Conservation (phyloP, 2,329 filamentous ascomycete genomes). For the Biscogniauxia sp. region DNA sequence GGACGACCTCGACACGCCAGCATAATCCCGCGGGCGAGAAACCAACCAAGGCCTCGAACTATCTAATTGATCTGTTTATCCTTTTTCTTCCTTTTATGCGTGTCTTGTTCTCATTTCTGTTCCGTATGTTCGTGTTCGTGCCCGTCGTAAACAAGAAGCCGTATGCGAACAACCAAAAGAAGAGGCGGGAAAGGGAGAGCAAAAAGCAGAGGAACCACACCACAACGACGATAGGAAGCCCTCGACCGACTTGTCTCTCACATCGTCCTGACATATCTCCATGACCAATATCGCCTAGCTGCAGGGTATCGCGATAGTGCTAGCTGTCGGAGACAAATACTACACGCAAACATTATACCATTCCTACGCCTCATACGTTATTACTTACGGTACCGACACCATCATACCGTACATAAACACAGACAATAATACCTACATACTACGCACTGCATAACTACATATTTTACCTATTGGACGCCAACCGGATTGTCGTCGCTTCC, state of each 20-base stretch:
- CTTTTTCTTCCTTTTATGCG: no score
- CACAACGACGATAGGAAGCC: background rate
- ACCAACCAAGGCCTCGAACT: no score
- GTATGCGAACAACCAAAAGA: background rate
- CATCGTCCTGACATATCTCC: background rate
- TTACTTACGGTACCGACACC: no score
- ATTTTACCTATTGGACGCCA: background rate
- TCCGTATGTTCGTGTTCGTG: background rate
- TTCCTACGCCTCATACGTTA: no score
- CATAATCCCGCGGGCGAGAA: no score
- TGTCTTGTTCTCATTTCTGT: no score
- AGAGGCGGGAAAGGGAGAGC: background rate
- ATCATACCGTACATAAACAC: no score
- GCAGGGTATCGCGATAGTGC: background rate
- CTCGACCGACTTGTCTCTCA: background rate
- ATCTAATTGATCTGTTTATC: no score
- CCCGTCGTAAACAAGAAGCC: background rate
- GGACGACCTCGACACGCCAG: background rate
- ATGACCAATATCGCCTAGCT: background rate
- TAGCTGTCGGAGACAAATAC: background rate
- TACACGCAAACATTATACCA: background rate
- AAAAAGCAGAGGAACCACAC: background rate
- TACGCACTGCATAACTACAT: no score
- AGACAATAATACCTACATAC: background rate
- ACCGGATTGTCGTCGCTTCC: background rate